Percentiles rank a stretch among this genome's conserved stretches.
phyloP scores from a whole-genome alignment of 768 basidiomycete species.

The Phlebiopsis gigantea region DNA sequence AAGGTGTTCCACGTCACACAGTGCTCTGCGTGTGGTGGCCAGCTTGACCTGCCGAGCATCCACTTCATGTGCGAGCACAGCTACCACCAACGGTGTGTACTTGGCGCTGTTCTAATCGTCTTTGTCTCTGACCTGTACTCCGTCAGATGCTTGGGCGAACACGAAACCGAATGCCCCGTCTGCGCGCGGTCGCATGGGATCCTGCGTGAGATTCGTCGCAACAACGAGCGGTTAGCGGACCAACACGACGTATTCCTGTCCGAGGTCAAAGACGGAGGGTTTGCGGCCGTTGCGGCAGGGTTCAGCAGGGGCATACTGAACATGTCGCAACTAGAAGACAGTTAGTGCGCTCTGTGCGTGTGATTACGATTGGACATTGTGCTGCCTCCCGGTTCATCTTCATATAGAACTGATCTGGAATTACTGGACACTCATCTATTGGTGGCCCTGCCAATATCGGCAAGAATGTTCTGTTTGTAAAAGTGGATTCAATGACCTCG shows the following conservation, averaged over 20 bases:
- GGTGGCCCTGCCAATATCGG: no score
- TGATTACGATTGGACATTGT: no score
- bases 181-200: slow-evolving; percentile 86
- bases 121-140: neutral
- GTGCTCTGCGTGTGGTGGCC: slow-evolving; percentile 84
- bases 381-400: no score
- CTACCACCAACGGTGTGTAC: slow-evolving; percentile 82
- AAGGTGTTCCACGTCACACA: slow-evolving; percentile 92
- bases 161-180: slow-evolving; percentile 85
- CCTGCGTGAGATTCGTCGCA: slow-evolving; percentile 82
- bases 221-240: slow-evolving; percentile 79
- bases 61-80: slow-evolving; percentile 99
- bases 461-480: no score
- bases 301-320: slow-evolving; percentile 64
- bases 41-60: slow-evolving; percentile 86
- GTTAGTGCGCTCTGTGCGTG: no score
- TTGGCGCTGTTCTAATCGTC: neutral
- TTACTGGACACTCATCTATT: no score
- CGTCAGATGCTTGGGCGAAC: slow-evolving; percentile 77
- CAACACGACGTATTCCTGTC: slow-evolving; percentile 77
- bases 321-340: slow-evolving; percentile 23
- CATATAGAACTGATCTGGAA: no score
- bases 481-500: no score
- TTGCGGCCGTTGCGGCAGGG: slow-evolving; percentile 63
- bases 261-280: slow-evolving; percentile 68